Percentiles rank a stretch among this genome's conserved stretches.
Evolutionary conservation across 2,329 filamentous ascomycete genomes (phyloP).

Genomic region (Curvularia eragrostidis): DNA sequence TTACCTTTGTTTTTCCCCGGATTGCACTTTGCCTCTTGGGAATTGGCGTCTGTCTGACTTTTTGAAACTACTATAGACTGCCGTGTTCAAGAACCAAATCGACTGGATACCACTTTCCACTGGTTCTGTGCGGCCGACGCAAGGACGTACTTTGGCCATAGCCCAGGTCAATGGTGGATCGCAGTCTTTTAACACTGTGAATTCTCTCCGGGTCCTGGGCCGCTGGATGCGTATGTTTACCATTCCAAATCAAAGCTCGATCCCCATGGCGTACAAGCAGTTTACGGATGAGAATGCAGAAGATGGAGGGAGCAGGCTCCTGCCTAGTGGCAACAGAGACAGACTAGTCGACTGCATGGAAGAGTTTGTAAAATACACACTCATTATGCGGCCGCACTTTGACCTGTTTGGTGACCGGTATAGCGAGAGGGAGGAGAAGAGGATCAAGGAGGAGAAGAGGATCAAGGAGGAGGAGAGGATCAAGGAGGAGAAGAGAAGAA

Average conservation of each 20-base stretch:
- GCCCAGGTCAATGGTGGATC: slow-evolving; percentile 69
- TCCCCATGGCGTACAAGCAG: slow-evolving; percentile 69
- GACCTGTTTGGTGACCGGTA: slow-evolving; percentile 67
- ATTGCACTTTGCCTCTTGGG: no score
- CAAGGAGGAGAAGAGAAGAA: slow-evolving; percentile 28
- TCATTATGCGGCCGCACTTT: slow-evolving; percentile 68
- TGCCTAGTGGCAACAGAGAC: slow-evolving; percentile 63
- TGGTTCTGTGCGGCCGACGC: slow-evolving; percentile 68
- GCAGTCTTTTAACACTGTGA: slow-evolving; percentile 72
- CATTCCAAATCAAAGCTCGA: slow-evolving; percentile 70
- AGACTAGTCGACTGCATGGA: slow-evolving; percentile 72
- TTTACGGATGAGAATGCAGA: slow-evolving; percentile 60
- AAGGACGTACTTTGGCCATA: slow-evolving; percentile 68
- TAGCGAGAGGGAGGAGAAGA: slow-evolving; percentile 63
- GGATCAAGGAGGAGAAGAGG: slow-evolving; percentile 31
- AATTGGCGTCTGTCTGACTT: neutral
- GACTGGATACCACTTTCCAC: slow-evolving; percentile 71
- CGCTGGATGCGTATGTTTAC: slow-evolving; percentile 75
- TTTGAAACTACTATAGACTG: slow-evolving; percentile 55
- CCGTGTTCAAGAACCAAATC: slow-evolving; percentile 73
- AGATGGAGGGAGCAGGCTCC: slow-evolving; percentile 55
- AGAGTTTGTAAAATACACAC: slow-evolving; percentile 73
- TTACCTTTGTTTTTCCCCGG: neutral
- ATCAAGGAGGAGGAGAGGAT: slow-evolving; percentile 6
- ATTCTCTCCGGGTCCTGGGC: slow-evolving; percentile 68